These are phyloP conservation scores for Stygiomarasmius scandens DNA, from an alignment of 1,284 basidiomycete species.

Conservation along the genomic window DNA sequence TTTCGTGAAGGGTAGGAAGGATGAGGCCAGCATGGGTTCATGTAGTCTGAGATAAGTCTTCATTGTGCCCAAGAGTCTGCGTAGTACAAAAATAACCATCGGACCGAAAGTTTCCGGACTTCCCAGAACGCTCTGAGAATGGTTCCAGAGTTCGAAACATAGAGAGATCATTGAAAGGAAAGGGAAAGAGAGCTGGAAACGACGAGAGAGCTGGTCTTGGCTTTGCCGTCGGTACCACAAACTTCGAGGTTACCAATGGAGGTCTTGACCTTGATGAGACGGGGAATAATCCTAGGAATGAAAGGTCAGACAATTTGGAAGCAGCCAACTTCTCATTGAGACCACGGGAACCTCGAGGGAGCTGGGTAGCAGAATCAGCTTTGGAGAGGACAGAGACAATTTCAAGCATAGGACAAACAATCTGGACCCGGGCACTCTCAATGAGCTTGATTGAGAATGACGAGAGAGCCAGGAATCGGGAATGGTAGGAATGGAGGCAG, in stretches of 20 bases:
- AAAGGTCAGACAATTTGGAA: constrained; percentile 97
- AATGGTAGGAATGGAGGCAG: too few species aligned
- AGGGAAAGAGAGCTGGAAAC: too few species aligned
- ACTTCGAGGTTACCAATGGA: constrained; percentile 96
- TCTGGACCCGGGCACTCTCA: constrained; percentile 81
- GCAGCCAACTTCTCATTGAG: constrained; percentile 93
- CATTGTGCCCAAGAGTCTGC: too few species aligned
- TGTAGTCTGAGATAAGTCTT: too few species aligned
- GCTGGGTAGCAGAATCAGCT: constrained; percentile 98
- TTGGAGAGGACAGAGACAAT: constrained; percentile 95
- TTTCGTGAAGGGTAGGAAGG: too few species aligned
- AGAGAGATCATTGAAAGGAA: too few species aligned
- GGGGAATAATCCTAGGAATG: constrained; percentile 93
- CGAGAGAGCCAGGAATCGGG: constrained; percentile 86
- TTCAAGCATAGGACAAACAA: constrained; percentile 91
- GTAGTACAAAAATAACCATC: too few species aligned
- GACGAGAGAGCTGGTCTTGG: too few species aligned
- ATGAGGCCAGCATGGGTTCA: too few species aligned
- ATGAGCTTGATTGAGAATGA: constrained; percentile 90
- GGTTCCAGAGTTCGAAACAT: too few species aligned
- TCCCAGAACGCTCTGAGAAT: too few species aligned
- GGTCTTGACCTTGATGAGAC: constrained; percentile 91
- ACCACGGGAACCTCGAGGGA: constrained; percentile 95
- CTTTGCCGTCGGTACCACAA: constrained; percentile 84
- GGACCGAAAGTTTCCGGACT: too few species aligned